phyloP scores from a whole-genome alignment of 1,284 basidiomycete genomes.

The Athelia psychrophila region DNA sequence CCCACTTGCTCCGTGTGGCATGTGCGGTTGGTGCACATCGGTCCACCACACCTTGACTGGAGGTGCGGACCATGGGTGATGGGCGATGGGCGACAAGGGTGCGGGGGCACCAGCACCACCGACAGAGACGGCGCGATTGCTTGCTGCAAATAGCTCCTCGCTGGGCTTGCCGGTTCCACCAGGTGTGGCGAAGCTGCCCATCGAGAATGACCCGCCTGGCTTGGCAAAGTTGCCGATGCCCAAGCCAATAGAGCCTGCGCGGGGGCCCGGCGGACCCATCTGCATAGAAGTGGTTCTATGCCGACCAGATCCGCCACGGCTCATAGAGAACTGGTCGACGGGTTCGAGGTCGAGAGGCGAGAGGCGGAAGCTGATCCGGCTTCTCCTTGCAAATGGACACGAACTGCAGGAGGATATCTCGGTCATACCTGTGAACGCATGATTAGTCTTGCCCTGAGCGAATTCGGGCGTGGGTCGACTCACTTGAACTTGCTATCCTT shows the following conservation, averaged over 20 bases:
- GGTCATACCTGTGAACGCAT: conserved; percentile 78
- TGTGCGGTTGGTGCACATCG: too few species aligned
- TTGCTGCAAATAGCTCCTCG: too few species aligned
- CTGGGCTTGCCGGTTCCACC: conserved; percentile 54
- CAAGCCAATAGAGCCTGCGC: conserved; percentile 55
- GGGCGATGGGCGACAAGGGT: too few species aligned
- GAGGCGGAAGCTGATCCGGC: conserved; percentile 84
- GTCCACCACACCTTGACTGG: too few species aligned
- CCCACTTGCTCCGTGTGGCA: too few species aligned
- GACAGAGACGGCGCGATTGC: too few species aligned
- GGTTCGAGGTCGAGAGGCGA: conserved; percentile 91
- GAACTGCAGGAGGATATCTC: conserved; percentile 97
- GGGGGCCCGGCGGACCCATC: too few species aligned
- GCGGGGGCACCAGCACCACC: too few species aligned
- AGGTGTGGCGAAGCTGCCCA: conserved; percentile 73
- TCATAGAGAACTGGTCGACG: conserved; percentile 56
- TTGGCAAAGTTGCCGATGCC: conserved; percentile 50
- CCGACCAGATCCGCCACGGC: conserved; percentile 62
- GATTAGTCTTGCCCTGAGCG: not conserved
- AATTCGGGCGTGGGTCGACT: conserved; percentile 9
- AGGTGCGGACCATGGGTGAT: too few species aligned
- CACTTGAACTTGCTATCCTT: conserved; percentile 94
- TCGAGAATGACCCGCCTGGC: conserved; percentile 46
- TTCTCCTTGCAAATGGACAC: conserved; percentile 95
- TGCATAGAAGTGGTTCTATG: conserved; percentile 41